Percentiles rank a stretch among this genome's conserved stretches.
Evolutionary conservation across 1,284 basidiomycete species (phyloP).

Genomic region (Austroboletus novae-zelandiae): DNA sequence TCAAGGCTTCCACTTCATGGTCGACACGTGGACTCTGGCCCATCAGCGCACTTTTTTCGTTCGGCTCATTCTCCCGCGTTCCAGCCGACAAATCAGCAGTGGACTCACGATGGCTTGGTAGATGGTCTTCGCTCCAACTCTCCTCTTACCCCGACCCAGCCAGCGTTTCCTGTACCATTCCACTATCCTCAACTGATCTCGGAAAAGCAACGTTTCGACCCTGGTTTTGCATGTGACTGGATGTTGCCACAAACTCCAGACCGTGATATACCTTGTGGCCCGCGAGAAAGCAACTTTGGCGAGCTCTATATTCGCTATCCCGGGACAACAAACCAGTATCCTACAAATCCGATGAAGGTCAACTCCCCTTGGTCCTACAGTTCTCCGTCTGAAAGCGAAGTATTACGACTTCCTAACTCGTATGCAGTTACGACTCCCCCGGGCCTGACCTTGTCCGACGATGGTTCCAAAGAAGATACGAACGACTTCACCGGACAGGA

Average conservation of each 20-base stretch:
- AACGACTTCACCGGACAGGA: neutral
- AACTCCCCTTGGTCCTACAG: slow-evolving; percentile 3
- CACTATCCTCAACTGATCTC: slow-evolving; percentile 13
- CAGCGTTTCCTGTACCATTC: slow-evolving; percentile 10
- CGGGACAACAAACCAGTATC: slow-evolving; percentile 6
- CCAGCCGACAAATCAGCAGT: slow-evolving; percentile 17
- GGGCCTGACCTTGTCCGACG: neutral
- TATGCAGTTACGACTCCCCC: slow-evolving; percentile 1
- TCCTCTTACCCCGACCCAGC: slow-evolving; percentile 8
- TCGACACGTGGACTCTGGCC: slow-evolving; percentile 14
- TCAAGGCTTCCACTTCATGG: slow-evolving; percentile 17
- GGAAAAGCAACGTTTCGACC: slow-evolving; percentile 15
- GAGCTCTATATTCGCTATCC: slow-evolving; percentile 12
- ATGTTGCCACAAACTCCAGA: slow-evolving; percentile 19
- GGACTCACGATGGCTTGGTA: slow-evolving; percentile 10
- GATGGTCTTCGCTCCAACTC: slow-evolving; percentile 7
- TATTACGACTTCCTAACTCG: slow-evolving; percentile 10
- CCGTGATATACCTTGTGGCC: slow-evolving; percentile 5
- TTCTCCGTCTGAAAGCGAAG: slow-evolving; percentile 14
- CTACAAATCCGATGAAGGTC: slow-evolving; percentile 5
- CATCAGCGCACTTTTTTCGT: slow-evolving; percentile 9
- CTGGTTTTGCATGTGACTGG: slow-evolving; percentile 13
- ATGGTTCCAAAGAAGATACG: neutral
- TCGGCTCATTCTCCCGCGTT: slow-evolving; percentile 9
- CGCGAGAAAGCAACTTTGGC: slow-evolving; percentile 7